These are phyloP conservation scores for Vigna reflexopilosa DNA, from an alignment of 306 rosid genomes.

Conservation along the genomic window DNA sequence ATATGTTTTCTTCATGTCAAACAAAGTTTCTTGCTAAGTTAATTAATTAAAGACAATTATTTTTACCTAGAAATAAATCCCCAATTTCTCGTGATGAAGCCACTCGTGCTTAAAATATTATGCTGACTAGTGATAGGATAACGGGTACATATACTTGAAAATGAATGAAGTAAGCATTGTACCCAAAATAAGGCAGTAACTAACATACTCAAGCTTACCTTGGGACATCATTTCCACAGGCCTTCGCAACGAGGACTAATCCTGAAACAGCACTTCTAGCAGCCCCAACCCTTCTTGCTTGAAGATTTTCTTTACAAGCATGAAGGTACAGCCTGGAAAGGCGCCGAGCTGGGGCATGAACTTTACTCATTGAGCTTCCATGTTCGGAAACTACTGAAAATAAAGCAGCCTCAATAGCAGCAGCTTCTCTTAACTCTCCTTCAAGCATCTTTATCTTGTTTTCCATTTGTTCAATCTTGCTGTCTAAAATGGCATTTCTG, in stretches of 20 bases:
- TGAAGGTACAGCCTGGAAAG: slow-evolving; percentile 92
- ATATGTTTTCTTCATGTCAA: slow-evolving; percentile 13
- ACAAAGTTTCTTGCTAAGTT: slow-evolving; percentile 13
- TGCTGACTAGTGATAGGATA: slow-evolving; percentile 28
- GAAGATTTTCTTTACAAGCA: slow-evolving; percentile 73
- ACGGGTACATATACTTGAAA: background rate
- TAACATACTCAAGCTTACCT: slow-evolving; percentile 58
- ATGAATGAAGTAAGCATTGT: slow-evolving; percentile 31
- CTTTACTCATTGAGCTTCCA: slow-evolving; percentile 96
- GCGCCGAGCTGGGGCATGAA: slow-evolving; percentile 98
- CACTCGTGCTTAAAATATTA: slow-evolving; percentile 33
- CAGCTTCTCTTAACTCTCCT: slow-evolving; percentile 96
- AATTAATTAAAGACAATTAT: background rate
- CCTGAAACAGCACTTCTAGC: slow-evolving; percentile 96
- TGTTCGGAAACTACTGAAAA: slow-evolving; percentile 97
- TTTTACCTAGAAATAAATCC: background rate
- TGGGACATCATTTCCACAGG: slow-evolving; percentile 98
- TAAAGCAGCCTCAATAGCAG: slow-evolving; percentile 88
- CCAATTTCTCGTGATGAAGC: slow-evolving; percentile 27
- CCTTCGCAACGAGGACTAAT: slow-evolving; percentile 89
- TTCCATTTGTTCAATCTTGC: slow-evolving; percentile 76
- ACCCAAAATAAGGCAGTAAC: slow-evolving; percentile 30
- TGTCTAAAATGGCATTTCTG: slow-evolving; percentile 62
- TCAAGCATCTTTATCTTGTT: slow-evolving; percentile 85
- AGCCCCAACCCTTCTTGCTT: slow-evolving; percentile 72